Percentiles rank a stretch among this genome's conserved stretches.
Evolutionary conservation across 208 protist species (phyloP).

Genomic region (Borovskyia barvae): DNA sequence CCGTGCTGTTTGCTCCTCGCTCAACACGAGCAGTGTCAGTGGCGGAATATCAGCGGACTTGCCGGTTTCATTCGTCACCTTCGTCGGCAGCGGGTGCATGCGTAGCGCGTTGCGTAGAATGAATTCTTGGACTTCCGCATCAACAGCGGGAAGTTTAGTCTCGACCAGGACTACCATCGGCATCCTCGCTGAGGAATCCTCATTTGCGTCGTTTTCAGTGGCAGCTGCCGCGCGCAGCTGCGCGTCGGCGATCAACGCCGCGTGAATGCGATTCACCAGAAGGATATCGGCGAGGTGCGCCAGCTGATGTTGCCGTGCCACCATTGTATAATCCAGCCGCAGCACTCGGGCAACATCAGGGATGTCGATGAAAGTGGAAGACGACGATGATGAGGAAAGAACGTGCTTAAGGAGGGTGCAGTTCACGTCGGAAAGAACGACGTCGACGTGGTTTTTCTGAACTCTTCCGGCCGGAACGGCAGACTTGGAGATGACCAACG

Average conservation of each 20-base stretch:
- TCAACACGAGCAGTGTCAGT: slow-evolving; percentile 17
- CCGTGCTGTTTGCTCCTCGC: slow-evolving; percentile 9
- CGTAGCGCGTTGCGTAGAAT: slow-evolving; percentile 22
- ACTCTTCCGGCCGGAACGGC: too few species aligned
- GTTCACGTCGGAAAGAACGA: slow-evolving; percentile 14
- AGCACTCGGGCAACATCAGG: slow-evolving; percentile 20
- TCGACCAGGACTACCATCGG: slow-evolving; percentile 28
- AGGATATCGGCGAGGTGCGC: slow-evolving; percentile 21
- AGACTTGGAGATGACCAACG: too few species aligned
- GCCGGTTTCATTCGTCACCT: background rate
- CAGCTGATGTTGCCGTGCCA: background rate
- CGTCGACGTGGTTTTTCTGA: slow-evolving; percentile 7
- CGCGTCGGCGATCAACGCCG: slow-evolving; percentile 18
- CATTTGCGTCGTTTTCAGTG: background rate
- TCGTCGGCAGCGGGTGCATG: slow-evolving; percentile 22
- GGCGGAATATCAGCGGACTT: slow-evolving; percentile 5
- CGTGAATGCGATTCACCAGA: slow-evolving; percentile 31
- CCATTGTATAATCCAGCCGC: slow-evolving; percentile 22
- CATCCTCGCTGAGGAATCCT: background rate
- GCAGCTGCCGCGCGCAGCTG: background rate
- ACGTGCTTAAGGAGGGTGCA: slow-evolving; percentile 24
- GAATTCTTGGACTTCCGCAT: slow-evolving; percentile 32
- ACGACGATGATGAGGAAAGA: slow-evolving; percentile 18
- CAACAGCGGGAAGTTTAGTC: slow-evolving; percentile 14
- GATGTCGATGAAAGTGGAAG: slow-evolving; percentile 13